Base-by-base conservation (phyloP, 148 eudicot genomes). In the Cornus florida region DNA sequence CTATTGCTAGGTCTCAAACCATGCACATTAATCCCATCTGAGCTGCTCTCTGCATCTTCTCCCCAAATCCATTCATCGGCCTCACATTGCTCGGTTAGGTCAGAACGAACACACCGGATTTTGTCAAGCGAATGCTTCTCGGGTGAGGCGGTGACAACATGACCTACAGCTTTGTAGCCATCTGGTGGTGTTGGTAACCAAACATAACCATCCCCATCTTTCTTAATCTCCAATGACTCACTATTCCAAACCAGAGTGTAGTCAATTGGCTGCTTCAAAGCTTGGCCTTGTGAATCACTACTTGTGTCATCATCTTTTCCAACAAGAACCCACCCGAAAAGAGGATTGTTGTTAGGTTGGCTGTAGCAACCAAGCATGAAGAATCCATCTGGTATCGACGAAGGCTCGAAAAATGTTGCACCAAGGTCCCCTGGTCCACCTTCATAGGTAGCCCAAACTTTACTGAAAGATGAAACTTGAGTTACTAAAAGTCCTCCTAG, bases 101-200 rank as follows among this genome's bases (percentile, higher is more conserved):
- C 83, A 13, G 78, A 69, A 5, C 85, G 76, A 39, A 82, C 87
- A 50, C 89, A 86, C 12, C 82, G 75, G 70, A 84, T 82, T 69
- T 82, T 79, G 4, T 79, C 85, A 22, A 82, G 31, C 14, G 79
- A 67, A 33, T 87, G 89, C 69, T 82, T 85, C 8, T 76, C 60
- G 0, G 84, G 82, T 32, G 84, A 75, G 67, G 46, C 75, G 3
- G 87, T 85, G 75, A 82, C 77, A 19, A 79, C 82, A 67, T 75
- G 68, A 20, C 87, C 87, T 9, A 82, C 56, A 7, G 87, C 68
- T 31, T 28, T 33, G 60, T 81, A 84, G 38, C 87, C 87, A 4
- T 84, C 81, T 20, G 87, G 87, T 64, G 87, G 82, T 12, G 48
- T 66, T 57, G 87, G 87, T 1, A 75, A 31, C 87, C 87, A 85